These are phyloP conservation scores for Aspergillus sp. DNA, from an alignment of 2,329 filamentous ascomycete species.

Conservation along the genomic window DNA sequence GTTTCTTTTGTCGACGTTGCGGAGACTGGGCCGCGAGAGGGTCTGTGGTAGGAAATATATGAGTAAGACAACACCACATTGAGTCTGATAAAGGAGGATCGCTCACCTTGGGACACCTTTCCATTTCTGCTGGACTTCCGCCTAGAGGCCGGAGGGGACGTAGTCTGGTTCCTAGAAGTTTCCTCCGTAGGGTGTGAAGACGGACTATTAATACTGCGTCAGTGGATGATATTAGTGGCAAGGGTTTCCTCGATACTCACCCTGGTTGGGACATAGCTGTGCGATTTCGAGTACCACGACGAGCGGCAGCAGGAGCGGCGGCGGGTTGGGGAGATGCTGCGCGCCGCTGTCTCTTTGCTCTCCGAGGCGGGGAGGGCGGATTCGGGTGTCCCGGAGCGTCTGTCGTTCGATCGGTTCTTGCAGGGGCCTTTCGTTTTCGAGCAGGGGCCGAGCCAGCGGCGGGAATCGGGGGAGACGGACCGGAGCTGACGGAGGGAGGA, in stretches of 20 bases:
- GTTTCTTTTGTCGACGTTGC: constrained; percentile 53
- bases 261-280: constrained; percentile 43
- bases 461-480: constrained; percentile 37
- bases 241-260: constrained; percentile 22
- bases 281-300: constrained; percentile 36
- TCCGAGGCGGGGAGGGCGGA: constrained; percentile 46
- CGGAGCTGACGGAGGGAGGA: constrained; percentile 42
- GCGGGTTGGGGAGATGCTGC: constrained; percentile 46
- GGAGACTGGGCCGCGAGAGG: constrained; percentile 31
- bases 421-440: constrained; percentile 74
- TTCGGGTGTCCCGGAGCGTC: constrained; percentile 33
- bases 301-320: constrained; percentile 41
- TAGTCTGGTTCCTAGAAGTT: constrained; percentile 49
- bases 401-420: constrained; percentile 47
- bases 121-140: constrained; percentile 72
- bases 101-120: constrained; percentile 57
- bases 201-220: constrained; percentile 45
- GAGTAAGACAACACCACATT: constrained; percentile 4
- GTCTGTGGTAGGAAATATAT: constrained; percentile 22
- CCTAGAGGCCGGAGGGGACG: constrained; percentile 62
- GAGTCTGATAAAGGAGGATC: neutral
- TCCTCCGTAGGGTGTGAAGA: constrained; percentile 65
- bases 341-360: constrained; percentile 70
- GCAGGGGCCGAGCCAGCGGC: constrained; percentile 48
- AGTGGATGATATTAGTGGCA: constrained; percentile 12